These are phyloP conservation scores for Margaritispora aquatica DNA, from an alignment of 495 filamentous ascomycete genomes.

Conservation along the genomic window DNA sequence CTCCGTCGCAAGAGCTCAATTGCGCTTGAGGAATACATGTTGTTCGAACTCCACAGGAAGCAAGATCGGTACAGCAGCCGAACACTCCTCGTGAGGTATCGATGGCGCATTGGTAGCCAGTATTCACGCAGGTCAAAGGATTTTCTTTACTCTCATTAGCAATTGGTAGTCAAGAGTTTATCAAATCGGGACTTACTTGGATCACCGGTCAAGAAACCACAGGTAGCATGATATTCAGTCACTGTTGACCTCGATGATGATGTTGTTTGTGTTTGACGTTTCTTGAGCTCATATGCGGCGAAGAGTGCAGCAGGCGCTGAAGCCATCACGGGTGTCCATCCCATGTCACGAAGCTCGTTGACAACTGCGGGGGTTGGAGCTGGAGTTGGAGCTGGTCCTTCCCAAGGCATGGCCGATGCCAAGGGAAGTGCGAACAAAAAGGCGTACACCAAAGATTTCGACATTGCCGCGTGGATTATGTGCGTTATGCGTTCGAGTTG, in stretches of 20 bases:
- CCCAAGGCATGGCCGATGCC: neutral
- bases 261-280: neutral
- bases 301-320: neutral
- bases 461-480: neutral
- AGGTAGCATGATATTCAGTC: neutral
- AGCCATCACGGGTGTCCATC: neutral
- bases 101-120: neutral
- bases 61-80: neutral
- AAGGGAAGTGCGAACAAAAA: neutral
- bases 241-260: neutral
- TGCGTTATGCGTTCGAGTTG: too few relatives aligned
- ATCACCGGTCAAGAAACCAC: neutral
- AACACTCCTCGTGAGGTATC: neutral
- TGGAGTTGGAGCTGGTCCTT: neutral
- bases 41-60: neutral
- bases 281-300: neutral
- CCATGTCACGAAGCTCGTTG: neutral
- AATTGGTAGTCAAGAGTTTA: too few relatives aligned
- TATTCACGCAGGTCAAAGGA: neutral
- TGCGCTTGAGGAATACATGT: neutral
- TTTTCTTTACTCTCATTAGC: too few relatives aligned
- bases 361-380: neutral
- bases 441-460: neutral
- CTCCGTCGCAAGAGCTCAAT: neutral
- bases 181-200: neutral